These are phyloP conservation scores for Candida multigemmis DNA, from an alignment of 805 yeast genomes.

Conservation along the genomic window DNA sequence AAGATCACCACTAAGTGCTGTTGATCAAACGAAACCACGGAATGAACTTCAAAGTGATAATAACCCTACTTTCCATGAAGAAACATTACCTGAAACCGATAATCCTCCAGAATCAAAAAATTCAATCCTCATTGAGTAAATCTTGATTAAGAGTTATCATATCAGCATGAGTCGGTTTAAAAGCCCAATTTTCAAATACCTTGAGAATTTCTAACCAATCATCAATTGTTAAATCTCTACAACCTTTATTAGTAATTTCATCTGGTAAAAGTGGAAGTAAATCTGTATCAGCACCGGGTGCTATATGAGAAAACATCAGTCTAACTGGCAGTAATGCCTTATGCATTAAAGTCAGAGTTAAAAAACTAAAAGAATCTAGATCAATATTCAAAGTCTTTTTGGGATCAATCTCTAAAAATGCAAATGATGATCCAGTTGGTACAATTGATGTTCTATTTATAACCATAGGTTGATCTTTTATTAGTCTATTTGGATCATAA, in stretches of 20 bases:
- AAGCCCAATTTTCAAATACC: slow-evolving; percentile 70
- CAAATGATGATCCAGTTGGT: slow-evolving; percentile 29
- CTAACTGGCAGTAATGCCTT: slow-evolving; percentile 24
- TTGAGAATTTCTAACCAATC: slow-evolving; percentile 48
- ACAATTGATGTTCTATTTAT: slow-evolving; percentile 16
- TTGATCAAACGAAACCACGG: not conserved
- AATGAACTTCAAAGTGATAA: not conserved
- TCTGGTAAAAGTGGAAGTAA: slow-evolving; percentile 18
- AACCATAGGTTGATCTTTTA: slow-evolving; percentile 27
- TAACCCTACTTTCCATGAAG: not conserved
- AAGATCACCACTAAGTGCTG: not conserved
- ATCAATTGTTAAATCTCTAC: slow-evolving; percentile 40
- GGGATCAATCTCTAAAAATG: slow-evolving; percentile 50
- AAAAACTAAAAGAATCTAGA: slow-evolving; percentile 56
- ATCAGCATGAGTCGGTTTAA: slow-evolving; percentile 48
- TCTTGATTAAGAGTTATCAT: slow-evolving; percentile 7
- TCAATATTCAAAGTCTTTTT: slow-evolving; percentile 16
- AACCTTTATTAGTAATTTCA: slow-evolving; percentile 33
- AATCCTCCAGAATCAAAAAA: slow-evolving; percentile 3
- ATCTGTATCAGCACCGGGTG: slow-evolving; percentile 73
- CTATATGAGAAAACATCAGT: slow-evolving; percentile 46
- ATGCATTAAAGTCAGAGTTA: slow-evolving; percentile 52
- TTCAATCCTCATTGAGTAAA: slow-evolving; percentile 6
- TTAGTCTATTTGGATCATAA: slow-evolving; percentile 26
- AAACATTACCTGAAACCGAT: slow-evolving; percentile 2